A percentile compares a stretch with the other conserved stretches of the same genome.
phyloP scores from a whole-genome alignment of 2,329 filamentous ascomycete genomes.

The Aspergillus amoenus region DNA sequence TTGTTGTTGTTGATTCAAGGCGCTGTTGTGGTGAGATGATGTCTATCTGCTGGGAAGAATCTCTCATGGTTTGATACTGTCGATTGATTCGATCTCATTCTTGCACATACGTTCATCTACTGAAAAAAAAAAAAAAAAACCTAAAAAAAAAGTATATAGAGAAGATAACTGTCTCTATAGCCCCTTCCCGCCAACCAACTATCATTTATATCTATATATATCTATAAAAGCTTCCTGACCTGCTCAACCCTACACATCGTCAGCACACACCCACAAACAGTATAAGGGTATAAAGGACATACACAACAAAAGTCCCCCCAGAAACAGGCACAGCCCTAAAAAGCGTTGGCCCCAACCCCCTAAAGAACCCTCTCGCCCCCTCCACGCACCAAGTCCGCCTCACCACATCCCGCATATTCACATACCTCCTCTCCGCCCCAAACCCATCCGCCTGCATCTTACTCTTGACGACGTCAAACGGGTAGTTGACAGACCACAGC shows the following conservation, averaged over 20 bases:
- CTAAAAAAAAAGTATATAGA: neutral
- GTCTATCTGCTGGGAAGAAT: no score
- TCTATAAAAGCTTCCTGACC: neutral
- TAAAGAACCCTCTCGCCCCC: slow-evolving; percentile 83
- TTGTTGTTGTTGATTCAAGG: no score
- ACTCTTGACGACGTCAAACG: slow-evolving; percentile 93
- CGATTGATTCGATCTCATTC: no score
- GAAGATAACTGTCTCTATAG: neutral
- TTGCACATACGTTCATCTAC: no score
- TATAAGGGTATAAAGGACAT: neutral
- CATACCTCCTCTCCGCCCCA: slow-evolving; percentile 65
- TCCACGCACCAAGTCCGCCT: slow-evolving; percentile 71
- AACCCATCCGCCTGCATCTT: slow-evolving; percentile 98
- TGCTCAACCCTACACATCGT: neutral
- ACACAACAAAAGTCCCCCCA: slow-evolving; percentile 85
- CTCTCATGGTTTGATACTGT: no score
- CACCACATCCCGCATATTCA: slow-evolving; percentile 80
- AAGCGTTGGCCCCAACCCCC: slow-evolving; percentile 84
- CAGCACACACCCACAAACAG: neutral
- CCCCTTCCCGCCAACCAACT: no score
- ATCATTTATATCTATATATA: neutral
- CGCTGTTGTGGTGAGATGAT: no score
- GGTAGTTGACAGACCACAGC: slow-evolving; percentile 87
- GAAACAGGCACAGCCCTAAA: slow-evolving; percentile 91
- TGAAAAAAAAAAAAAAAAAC: no score